These are phyloP conservation scores for Scedosporium boydii DNA, from an alignment of 2,329 filamentous ascomycete species.

Conservation along the genomic window DNA sequence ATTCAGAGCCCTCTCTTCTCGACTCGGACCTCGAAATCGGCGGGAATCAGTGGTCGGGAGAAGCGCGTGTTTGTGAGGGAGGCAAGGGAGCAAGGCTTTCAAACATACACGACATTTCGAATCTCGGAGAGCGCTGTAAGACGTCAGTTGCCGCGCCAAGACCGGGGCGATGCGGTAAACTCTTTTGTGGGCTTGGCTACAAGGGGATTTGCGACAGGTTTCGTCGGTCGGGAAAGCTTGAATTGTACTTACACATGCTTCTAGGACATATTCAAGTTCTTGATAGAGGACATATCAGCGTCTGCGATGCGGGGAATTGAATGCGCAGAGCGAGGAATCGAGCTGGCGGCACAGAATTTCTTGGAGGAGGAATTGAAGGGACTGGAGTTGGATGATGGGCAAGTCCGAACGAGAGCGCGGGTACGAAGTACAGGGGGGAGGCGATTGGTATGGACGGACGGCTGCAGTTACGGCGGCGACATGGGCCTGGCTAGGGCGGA, in stretches of 20 bases:
- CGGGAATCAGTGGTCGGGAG: neutral
- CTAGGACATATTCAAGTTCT: conserved; percentile 7
- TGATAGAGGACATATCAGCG: conserved; percentile 6
- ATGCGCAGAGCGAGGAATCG: neutral
- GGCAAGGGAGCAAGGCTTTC: neutral
- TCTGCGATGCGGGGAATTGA: neutral
- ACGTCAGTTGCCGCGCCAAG: conserved; percentile 20
- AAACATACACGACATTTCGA: conserved; percentile 40
- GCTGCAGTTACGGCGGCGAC: neutral
- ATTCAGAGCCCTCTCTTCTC: too few species aligned
- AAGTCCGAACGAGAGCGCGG: neutral
- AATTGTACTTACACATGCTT: conserved; percentile 6
- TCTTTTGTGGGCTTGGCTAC: neutral
- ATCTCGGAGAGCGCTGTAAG: conserved; percentile 36
- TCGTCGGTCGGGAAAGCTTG: neutral
- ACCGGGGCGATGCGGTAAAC: conserved; percentile 1
- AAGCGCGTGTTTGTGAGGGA: neutral
- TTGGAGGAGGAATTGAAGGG: neutral
- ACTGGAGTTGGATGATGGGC: neutral
- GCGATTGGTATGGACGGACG: neutral
- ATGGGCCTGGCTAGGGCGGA: neutral
- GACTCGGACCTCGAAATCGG: neutral
- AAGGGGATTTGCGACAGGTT: neutral
- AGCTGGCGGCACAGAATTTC: neutral
- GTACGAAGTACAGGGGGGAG: neutral